Evolutionary conservation across 108 stramenopile species (phyloP).

Genomic region (Phaeodactylum tricornutum): DNA sequence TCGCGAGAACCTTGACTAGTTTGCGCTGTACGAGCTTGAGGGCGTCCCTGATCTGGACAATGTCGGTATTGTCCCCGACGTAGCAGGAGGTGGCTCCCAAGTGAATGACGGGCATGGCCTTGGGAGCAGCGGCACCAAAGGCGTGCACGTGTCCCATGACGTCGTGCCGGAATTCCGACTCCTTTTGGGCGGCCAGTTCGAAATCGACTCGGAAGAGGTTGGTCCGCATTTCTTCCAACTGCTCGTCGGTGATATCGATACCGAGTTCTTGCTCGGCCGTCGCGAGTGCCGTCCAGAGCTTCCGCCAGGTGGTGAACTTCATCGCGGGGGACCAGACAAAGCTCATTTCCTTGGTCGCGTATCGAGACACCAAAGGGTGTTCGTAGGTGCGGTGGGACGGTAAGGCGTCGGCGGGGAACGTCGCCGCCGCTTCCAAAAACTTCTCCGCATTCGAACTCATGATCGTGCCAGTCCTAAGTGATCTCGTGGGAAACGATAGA

Average conservation of each 20-base stretch:
- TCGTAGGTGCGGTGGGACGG: conserved; percentile 70
- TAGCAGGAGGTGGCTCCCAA: conserved; percentile 95
- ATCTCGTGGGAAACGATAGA: no score
- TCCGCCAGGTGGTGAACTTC: conserved; percentile 99
- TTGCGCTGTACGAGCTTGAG: conserved; percentile 81
- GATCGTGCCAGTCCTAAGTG: neutral
- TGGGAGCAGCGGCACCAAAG: conserved; percentile 88
- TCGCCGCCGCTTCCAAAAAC: conserved; percentile 35
- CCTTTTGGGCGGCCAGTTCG: conserved; percentile 85
- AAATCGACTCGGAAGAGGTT: conserved; percentile 91
- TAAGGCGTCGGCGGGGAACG: conserved; percentile 54
- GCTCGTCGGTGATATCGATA: conserved; percentile 87
- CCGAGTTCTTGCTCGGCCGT: conserved; percentile 95
- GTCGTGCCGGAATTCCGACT: conserved; percentile 95
- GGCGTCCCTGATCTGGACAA: conserved; percentile 86
- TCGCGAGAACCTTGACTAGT: conserved; percentile 74
- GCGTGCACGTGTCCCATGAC: conserved; percentile 99
- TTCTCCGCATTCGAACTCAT: conserved; percentile 39
- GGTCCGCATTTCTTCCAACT: conserved; percentile 78
- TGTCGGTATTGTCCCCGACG: conserved; percentile 96
- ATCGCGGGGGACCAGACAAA: conserved; percentile 93
- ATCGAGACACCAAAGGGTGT: conserved; percentile 85
- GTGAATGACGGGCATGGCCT: conserved; percentile 93
- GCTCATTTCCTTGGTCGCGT: conserved; percentile 98
- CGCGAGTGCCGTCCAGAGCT: conserved; percentile 97